These are phyloP conservation scores for Silene coronaria DNA, from an alignment of 179 eudicot genomes.

Conservation along the genomic window DNA sequence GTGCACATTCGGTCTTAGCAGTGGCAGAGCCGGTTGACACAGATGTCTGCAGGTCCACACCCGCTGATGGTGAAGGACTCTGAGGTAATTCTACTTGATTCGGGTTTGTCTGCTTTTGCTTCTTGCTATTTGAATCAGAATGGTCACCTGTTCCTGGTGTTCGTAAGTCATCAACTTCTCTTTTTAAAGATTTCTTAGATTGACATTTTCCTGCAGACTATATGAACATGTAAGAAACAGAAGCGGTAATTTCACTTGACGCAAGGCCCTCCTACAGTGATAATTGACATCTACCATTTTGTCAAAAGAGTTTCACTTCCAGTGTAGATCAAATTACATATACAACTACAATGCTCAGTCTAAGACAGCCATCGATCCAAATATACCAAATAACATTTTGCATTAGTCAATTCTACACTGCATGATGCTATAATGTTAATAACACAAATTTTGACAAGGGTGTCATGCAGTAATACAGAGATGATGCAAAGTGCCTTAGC, in stretches of 20 bases:
- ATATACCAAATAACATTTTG: too few relatives aligned
- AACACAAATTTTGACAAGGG: too few relatives aligned
- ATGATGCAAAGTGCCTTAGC: too few relatives aligned
- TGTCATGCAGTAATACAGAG: too few relatives aligned
- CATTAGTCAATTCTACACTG: too few relatives aligned
- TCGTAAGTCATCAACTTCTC: constrained; percentile 21
- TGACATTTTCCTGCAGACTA: constrained; percentile 34
- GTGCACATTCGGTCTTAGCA: constrained; percentile 13
- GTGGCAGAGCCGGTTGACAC: constrained; percentile 14
- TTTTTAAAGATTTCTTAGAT: constrained; percentile 30
- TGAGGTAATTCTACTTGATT: constrained; percentile 17
- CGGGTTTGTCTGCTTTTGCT: constrained; percentile 42
- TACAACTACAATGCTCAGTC: too few relatives aligned
- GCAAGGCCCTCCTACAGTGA: neutral
- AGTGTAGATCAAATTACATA: too few relatives aligned
- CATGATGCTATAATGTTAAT: too few relatives aligned
- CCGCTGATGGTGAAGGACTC: constrained; percentile 21
- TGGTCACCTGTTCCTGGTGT: constrained; percentile 17
- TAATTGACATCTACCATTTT: neutral
- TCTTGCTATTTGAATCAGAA: constrained; percentile 35
- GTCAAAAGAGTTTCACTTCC: neutral
- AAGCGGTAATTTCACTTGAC: neutral
- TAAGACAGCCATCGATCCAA: too few relatives aligned
- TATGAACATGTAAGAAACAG: constrained; percentile 10
- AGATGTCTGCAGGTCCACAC: constrained; percentile 6